Conservation (phyloP, 768 basidiomycete species). For the Amanita thiersii region DNA sequence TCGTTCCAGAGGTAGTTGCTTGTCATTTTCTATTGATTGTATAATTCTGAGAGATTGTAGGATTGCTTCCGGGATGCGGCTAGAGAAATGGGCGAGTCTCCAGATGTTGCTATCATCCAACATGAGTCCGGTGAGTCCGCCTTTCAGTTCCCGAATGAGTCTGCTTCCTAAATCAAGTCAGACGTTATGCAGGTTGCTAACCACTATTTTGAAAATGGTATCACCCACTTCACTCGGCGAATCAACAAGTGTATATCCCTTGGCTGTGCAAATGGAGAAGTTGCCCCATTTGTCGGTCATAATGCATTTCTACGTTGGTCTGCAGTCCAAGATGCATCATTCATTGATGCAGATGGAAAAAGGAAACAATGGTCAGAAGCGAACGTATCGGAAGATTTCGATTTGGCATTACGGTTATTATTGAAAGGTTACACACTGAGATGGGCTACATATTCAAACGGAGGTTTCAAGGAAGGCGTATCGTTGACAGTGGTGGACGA, state of each 20-base stretch:
- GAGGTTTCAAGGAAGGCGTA: slow-evolving; percentile 88
- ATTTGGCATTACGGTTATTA: slow-evolving; percentile 63
- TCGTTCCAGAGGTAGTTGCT: slow-evolving; percentile 54
- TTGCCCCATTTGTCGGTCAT: slow-evolving; percentile 79
- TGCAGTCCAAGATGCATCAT: slow-evolving; percentile 79
- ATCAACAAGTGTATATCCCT: slow-evolving; percentile 80
- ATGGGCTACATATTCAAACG: slow-evolving; percentile 79
- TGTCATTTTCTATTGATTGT: neutral
- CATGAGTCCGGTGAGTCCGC: slow-evolving; percentile 60
- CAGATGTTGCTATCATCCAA: slow-evolving; percentile 82
- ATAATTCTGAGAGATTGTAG: slow-evolving; percentile 14
- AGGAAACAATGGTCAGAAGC: slow-evolving; percentile 69
- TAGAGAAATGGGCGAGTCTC: slow-evolving; percentile 71
- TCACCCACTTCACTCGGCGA: slow-evolving; percentile 84
- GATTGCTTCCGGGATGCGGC: slow-evolving; percentile 90
- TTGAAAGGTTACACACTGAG: slow-evolving; percentile 65
- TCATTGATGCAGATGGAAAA: slow-evolving; percentile 56
- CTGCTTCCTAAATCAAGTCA: slow-evolving; percentile 10
- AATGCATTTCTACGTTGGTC: slow-evolving; percentile 86
- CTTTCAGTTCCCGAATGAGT: neutral
- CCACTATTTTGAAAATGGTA: slow-evolving; percentile 87
- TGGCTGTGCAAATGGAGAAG: slow-evolving; percentile 73
- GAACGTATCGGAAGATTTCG: slow-evolving; percentile 80
- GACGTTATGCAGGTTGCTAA: slow-evolving; percentile 86
- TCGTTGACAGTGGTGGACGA: slow-evolving; percentile 83